Conservation (phyloP, 257 asterid genomes). For the Jasminum sambac region DNA sequence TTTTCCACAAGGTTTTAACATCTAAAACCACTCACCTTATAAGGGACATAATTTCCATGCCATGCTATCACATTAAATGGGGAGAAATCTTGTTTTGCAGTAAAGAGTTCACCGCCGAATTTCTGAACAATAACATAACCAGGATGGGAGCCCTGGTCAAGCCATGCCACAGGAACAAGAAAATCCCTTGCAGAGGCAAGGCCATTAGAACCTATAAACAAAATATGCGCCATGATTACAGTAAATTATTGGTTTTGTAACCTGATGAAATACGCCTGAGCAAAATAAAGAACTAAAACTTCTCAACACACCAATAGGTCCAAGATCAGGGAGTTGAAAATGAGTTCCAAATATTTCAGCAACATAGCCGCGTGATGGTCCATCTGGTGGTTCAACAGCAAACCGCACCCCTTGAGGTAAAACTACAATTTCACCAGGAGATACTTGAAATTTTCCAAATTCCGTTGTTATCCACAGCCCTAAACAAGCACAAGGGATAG, state of each 20-base stretch:
- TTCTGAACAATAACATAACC: slow-evolving; percentile 89
- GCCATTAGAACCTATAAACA: slow-evolving; percentile 81
- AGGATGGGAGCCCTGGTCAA: slow-evolving; percentile 57
- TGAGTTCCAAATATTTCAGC: slow-evolving; percentile 95
- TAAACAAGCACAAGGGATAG: slow-evolving; percentile 30
- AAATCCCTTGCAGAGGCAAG: slow-evolving; percentile 96
- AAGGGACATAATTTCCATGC: slow-evolving; percentile 96
- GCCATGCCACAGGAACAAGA: slow-evolving; percentile 87
- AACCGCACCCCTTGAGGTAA: slow-evolving; percentile 91
- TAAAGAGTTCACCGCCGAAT: slow-evolving; percentile 92
- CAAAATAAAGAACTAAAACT: slow-evolving; percentile 17
- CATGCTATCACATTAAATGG: slow-evolving; percentile 97
- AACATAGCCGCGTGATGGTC: slow-evolving; percentile 86
- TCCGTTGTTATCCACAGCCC: slow-evolving; percentile 93
- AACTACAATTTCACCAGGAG: slow-evolving; percentile 81
- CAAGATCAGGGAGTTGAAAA: slow-evolving; percentile 98
- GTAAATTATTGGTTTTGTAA: slow-evolving; percentile 9
- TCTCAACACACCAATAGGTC: slow-evolving; percentile 74
- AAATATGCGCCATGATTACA: slow-evolving; percentile 5
- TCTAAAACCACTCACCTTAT: slow-evolving; percentile 51
- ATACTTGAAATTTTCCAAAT: slow-evolving; percentile 77
- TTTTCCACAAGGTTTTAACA: neutral
- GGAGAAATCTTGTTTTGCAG: slow-evolving; percentile 94
- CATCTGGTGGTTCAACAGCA: slow-evolving; percentile 82
- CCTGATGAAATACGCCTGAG: neutral